phyloP scores from a whole-genome alignment of 148 eudicot species.

The Amaranthus hypochondriacus region DNA sequence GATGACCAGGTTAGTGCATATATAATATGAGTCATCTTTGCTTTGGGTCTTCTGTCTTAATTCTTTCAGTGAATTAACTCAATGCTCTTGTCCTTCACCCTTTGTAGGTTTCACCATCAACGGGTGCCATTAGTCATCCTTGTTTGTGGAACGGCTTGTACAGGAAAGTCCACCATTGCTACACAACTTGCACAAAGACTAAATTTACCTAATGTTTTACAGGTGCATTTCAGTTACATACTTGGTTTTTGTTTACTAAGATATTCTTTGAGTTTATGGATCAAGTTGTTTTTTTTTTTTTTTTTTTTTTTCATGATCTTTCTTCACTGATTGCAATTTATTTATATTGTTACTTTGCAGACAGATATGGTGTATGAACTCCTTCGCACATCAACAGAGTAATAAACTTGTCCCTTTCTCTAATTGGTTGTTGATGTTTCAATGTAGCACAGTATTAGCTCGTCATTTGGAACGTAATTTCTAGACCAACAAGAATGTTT shows the following conservation, averaged over 20 bases:
- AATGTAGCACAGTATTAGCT: conserved; percentile 5
- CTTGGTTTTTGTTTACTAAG: conserved; percentile 7
- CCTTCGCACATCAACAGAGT: conserved; percentile 98
- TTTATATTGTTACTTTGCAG: conserved; percentile 44
- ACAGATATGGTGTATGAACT: conserved; percentile 98
- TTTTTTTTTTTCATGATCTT: background rate
- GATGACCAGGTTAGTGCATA: conserved; percentile 84
- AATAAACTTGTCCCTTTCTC: conserved; percentile 20
- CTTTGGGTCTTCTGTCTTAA: conserved; percentile 1
- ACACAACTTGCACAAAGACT: conserved; percentile 99
- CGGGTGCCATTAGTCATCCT: conserved; percentile 96
- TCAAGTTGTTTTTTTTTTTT: background rate
- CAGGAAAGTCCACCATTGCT: conserved; percentile 96
- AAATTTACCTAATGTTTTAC: conserved; percentile 92
- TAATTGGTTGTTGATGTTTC: conserved; percentile 11
- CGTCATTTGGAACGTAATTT: background rate
- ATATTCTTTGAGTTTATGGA: background rate
- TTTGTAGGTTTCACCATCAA: conserved; percentile 89
- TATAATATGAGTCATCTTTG: background rate
- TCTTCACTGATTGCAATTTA: conserved; percentile 18
- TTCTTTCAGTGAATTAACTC: background rate
- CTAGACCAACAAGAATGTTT: background rate
- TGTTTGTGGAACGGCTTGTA: conserved; percentile 98
- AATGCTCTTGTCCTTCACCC: background rate
- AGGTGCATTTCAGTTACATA: conserved; percentile 40